Evolutionary conservation across 352 stramenopile genomes (phyloP).

Genomic region (Phytophthora crassamura): DNA sequence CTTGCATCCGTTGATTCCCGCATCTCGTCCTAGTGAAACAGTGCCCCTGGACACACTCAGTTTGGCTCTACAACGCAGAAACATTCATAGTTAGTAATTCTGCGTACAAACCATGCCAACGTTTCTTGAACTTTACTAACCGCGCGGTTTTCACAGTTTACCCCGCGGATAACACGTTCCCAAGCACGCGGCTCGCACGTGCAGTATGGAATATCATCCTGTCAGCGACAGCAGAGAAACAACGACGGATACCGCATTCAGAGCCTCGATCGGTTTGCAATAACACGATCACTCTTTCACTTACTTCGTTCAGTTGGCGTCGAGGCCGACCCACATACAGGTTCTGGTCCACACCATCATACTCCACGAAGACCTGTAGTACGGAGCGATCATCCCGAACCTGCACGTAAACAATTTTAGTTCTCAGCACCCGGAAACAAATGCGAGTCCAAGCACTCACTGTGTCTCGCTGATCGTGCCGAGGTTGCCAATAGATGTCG

Average conservation of each 20-base stretch:
- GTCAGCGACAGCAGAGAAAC: not conserved
- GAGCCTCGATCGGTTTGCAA: not conserved
- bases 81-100: not conserved
- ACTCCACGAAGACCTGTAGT: not conserved
- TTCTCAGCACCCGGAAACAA: too few relatives aligned
- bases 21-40: not conserved
- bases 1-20: conserved; percentile 12
- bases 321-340: not conserved
- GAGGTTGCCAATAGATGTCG: too few relatives aligned
- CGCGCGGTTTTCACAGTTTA: not conserved
- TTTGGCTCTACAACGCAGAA: not conserved
- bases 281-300: not conserved
- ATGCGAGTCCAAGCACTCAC: too few relatives aligned
- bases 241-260: too few relatives aligned
- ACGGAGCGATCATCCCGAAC: not conserved
- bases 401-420: too few relatives aligned
- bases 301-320: not conserved
- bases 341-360: conserved; percentile 7
- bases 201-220: not conserved
- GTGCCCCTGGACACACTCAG: conserved; percentile 2
- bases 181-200: not conserved
- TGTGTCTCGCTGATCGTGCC: too few relatives aligned
- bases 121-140: not conserved
- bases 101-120: too few relatives aligned
- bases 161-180: not conserved